Base-by-base conservation (phyloP, 441 rosid species). In the Biscutella laevigata region DNA sequence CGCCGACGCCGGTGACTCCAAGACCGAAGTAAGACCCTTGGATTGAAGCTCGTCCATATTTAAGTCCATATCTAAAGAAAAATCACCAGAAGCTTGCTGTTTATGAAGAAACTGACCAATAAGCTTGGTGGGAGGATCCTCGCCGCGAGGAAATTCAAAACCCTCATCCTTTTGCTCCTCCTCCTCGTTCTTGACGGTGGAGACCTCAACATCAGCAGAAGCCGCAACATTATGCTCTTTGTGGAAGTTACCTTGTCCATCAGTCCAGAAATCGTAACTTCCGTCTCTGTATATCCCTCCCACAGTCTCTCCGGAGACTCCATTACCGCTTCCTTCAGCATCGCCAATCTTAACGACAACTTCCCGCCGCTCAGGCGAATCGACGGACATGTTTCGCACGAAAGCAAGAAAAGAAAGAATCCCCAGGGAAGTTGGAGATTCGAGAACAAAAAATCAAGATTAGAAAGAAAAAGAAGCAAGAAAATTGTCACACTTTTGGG, bases 101-200 rank as follows among this genome's bases (percentile, higher is more conserved):
- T 73, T 87, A 61, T 85, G 84, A 16, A 84, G 59, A 53, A 87
- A 87, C 82, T 83, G 84, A 46, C 86, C 85, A 15, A 81, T 83
- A 4, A 91, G 61, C 80, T 73, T 74, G 13, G 86, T 75, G 4
- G 88, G 77, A 8, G 95, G 95, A 69, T 84, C 95, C 9, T 77
- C 78, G 16, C 61, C 66, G 32, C 60, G 77, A 6, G 53, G 52
- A 42, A 77, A 77, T 13, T 71, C 73, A 36, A 77, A 72, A 52
- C 55, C 51, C 11, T 58, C 67, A 0, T 53, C 52, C 15, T 27
- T 15, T 1, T 7, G 57, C 1, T 66, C 58, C 25, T 30, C 62
- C 12, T 46, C n/a, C n/a, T n/a, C n/a, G n/a, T n/a, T 11, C 6
- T 46, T 34, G 0, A 44, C 15, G 14, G 63, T 46, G 51, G 60